phyloP scores from a whole-genome alignment of 169 alveolate species.

The Miamiensis avidus region DNA sequence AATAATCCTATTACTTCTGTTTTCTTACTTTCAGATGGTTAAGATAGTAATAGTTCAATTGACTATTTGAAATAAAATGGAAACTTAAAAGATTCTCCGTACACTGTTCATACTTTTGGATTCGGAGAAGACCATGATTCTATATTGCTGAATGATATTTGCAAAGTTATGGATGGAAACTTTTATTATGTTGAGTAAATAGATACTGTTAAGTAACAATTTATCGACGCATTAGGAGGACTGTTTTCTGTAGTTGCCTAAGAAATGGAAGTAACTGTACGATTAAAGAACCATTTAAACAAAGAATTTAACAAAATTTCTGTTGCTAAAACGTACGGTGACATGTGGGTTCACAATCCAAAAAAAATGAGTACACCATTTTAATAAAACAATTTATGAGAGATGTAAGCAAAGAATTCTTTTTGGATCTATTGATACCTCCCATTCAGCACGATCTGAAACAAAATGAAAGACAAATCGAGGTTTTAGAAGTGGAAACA shows the following conservation, averaged over 20 bases:
- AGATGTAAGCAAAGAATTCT: slow-evolving; percentile 35
- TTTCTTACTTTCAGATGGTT: slow-evolving; percentile 60
- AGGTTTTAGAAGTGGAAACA: slow-evolving; percentile 5
- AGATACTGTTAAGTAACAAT: slow-evolving; percentile 52
- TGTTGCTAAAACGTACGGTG: slow-evolving; percentile 38
- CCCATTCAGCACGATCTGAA: not conserved
- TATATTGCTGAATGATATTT: slow-evolving; percentile 48
- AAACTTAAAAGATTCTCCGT: not conserved
- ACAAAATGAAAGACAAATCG: slow-evolving; percentile 26
- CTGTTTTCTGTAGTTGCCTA: slow-evolving; percentile 59
- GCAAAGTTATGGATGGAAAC: slow-evolving; percentile 57
- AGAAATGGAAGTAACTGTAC: slow-evolving; percentile 36
- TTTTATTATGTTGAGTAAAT: slow-evolving; percentile 61
- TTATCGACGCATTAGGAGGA: slow-evolving; percentile 71
- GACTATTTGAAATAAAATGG: not conserved
- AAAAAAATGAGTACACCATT: slow-evolving; percentile 6
- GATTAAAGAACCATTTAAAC: not conserved
- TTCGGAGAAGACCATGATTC: slow-evolving; percentile 69
- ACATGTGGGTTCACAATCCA: slow-evolving; percentile 29
- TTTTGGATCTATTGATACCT: slow-evolving; percentile 29
- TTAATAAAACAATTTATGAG: slow-evolving; percentile 18
- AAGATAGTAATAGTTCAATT: slow-evolving; percentile 27
- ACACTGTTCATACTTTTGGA: slow-evolving; percentile 62
- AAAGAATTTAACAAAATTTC: not conserved
- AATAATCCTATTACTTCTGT: slow-evolving; percentile 40